Base-by-base conservation (phyloP, 1,139 yeast genomes). In the Debaryomyces fabryi region DNA sequence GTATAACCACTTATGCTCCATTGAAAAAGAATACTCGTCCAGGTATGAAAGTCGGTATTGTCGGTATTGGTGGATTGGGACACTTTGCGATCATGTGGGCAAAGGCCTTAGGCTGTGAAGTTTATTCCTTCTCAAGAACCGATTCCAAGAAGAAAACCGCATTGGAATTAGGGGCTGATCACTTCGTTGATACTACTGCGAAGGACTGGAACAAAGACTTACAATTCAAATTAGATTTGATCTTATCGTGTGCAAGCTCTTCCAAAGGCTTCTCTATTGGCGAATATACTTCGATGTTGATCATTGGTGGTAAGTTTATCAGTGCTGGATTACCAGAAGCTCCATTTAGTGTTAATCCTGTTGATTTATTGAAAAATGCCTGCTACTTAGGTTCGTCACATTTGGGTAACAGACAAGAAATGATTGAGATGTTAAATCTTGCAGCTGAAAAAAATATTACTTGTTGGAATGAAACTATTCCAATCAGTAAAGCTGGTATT, bases 41-140 rank as follows among this genome's bases (percentile, higher is more conserved):
- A 48, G 73, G 77, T 42, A 65, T 65, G 46, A 72, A 68, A 44
- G 83, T 82, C 45, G 86, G 81, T 49, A 67, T 82, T 54, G 68
- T 79, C 51, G 86, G 86, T 52, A 70, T 82, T 52, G 86, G 86
- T 55, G 86, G 86, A 40, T 67, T 82, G 53, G 86, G 86, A 35
- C 85, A 81, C 65, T 74, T 81, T 77, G 84, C 82, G 34, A 68
- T 81, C 51, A 75, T 77, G 69, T 74, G 81, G 54, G 78, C 85
- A 44, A 74, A 76, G 53, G 85, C 85, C 6, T 58, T 82, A 54
- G 86, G 85, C 35, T 83, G 84, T 20, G 76, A 81, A 53, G 84
- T 81, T 12, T 70, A 72, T 51, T 83, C 81, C 2, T 72, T 82
- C 58, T 79, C 85, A 18, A 71, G 86, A 65, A 62, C 78, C 6